Evolutionary conservation across 2,329 filamentous ascomycete genomes (phyloP).

Genomic region (Verticillium zaregamsianum): DNA sequence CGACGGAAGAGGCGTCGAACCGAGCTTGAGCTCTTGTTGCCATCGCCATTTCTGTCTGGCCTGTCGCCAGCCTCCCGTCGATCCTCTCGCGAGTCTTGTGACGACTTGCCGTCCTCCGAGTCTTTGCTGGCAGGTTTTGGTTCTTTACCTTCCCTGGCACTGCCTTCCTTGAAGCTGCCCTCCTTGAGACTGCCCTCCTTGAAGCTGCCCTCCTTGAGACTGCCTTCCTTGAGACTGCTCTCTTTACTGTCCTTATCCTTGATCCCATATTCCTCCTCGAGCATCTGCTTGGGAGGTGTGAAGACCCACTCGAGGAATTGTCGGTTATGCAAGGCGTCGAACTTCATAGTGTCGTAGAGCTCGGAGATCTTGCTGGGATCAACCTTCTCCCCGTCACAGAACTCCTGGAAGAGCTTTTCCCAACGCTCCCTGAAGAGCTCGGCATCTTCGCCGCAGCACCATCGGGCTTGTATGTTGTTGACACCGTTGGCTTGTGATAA

Average conservation of each 20-base stretch:
- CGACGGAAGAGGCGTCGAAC: slow-evolving; percentile 54
- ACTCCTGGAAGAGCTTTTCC: slow-evolving; percentile 97
- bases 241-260: slow-evolving; percentile 20
- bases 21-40: slow-evolving; percentile 21
- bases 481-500: slow-evolving; percentile 59
- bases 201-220: slow-evolving; percentile 14
- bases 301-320: slow-evolving; percentile 98
- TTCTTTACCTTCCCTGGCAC: slow-evolving; percentile 33
- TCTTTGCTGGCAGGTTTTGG: slow-evolving; percentile 31
- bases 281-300: slow-evolving; percentile 74
- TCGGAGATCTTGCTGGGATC: slow-evolving; percentile 98
- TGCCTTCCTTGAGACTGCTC: slow-evolving; percentile 5
- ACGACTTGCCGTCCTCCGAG: slow-evolving; percentile 32
- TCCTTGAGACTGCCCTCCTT: slow-evolving; percentile 1
- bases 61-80: slow-evolving; percentile 27
- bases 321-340: slow-evolving; percentile 93
- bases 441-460: slow-evolving; percentile 95
- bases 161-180: slow-evolving; percentile 16
- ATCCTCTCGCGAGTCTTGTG: slow-evolving; percentile 30
- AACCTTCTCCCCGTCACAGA: slow-evolving; percentile 94
- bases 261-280: slow-evolving; percentile 63
- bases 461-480: slow-evolving; percentile 76
- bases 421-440: slow-evolving; percentile 94
- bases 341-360: slow-evolving; percentile 99
- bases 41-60: slow-evolving; percentile 29